These are phyloP conservation scores for Corchorus capsularis DNA, from an alignment of 345 rosid genomes.

Conservation along the genomic window DNA sequence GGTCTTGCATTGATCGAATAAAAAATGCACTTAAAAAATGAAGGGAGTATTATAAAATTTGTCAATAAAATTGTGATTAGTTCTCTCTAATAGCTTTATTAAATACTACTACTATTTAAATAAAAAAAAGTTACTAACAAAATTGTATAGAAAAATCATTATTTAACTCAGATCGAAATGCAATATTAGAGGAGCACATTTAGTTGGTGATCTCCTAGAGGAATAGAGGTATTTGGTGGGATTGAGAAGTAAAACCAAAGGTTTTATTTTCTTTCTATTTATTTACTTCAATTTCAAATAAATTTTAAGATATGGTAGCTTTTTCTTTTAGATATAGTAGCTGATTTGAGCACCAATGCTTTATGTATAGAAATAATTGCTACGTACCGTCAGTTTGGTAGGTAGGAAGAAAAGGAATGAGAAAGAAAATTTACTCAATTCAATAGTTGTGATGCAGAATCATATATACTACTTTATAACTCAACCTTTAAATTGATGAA, in stretches of 20 bases:
- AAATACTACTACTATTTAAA: not conserved
- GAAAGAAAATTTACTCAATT: no score
- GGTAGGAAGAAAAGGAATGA: no score
- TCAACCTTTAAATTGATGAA: no score
- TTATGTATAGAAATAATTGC: no score
- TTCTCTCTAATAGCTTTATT: no score
- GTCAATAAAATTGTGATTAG: not conserved
- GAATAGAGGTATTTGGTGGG: not conserved
- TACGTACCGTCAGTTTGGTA: no score
- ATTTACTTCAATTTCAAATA: not conserved
- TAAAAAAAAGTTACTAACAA: not conserved
- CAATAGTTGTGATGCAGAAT: no score
- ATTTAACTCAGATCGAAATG: not conserved
- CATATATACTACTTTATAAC: no score
- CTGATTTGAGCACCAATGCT: no score
- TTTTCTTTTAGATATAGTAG: no score
- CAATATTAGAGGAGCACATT: not conserved
- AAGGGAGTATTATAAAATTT: not conserved
- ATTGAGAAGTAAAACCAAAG: not conserved
- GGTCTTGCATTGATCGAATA: slow-evolving; percentile 1
- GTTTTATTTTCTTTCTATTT: not conserved
- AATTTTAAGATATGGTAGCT: no score
- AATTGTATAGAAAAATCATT: not conserved
- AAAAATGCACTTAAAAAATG: not conserved
- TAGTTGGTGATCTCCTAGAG: not conserved